Evolutionary conservation across 768 basidiomycete species (phyloP).

Genomic region (Trametes punicea): DNA sequence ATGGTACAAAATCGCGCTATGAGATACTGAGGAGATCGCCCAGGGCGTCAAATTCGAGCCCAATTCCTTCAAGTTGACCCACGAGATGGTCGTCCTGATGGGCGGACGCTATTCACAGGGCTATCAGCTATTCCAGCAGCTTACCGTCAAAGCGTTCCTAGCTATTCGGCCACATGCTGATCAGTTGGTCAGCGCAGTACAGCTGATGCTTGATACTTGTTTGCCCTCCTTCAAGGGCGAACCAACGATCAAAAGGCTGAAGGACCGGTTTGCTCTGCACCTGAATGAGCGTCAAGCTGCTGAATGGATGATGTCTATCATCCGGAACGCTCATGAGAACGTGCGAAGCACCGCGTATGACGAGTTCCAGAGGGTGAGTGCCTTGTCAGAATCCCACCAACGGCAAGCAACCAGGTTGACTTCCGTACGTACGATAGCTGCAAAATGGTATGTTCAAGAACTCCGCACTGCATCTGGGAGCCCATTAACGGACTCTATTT

Average conservation of each 20-base stretch:
- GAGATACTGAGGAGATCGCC: neutral
- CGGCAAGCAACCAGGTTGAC: neutral
- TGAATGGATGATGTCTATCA: conserved; percentile 85
- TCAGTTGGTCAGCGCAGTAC: conserved; percentile 83
- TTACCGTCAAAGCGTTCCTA: conserved; percentile 95
- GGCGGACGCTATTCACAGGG: conserved; percentile 93
- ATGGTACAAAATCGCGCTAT: neutral
- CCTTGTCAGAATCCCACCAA: neutral
- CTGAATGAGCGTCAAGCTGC: conserved; percentile 89
- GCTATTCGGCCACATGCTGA: conserved; percentile 94
- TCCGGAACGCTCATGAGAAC: conserved; percentile 94
- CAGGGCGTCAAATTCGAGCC: conserved; percentile 99
- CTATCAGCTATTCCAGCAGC: conserved; percentile 88
- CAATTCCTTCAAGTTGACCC: conserved; percentile 95
- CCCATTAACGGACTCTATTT: neutral
- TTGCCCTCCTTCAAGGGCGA: conserved; percentile 98
- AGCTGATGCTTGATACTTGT: conserved; percentile 92
- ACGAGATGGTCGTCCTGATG: conserved; percentile 98
- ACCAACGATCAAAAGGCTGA: conserved; percentile 79
- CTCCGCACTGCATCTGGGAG: too few species aligned
- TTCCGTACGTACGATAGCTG: conserved; percentile 31
- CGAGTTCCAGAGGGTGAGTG: conserved; percentile 84
- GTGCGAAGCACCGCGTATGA: conserved; percentile 91
- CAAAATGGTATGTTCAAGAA: conserved; percentile 49
- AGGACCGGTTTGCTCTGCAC: conserved; percentile 81